Evolutionary conservation across 164 flowering plant genomes (phyloP).

Genomic region (Magnolia sinica): DNA sequence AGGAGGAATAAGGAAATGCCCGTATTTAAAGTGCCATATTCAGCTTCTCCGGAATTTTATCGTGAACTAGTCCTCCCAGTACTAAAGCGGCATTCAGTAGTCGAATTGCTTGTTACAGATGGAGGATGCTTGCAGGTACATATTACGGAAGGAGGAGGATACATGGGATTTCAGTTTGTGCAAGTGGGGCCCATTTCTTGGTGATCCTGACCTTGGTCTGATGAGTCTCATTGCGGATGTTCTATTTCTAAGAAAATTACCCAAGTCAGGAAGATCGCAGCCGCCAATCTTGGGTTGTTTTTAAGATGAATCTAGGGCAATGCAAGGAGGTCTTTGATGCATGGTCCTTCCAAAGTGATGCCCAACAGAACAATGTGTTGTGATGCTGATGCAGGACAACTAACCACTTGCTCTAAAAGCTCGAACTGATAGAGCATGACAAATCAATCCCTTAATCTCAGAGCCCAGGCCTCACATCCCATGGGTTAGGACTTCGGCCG

Average conservation of each 20-base stretch:
- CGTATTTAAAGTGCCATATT: constrained; percentile 53
- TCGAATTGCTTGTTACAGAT: constrained; percentile 73
- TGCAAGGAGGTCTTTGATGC: neutral
- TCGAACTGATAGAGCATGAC: too few relatives aligned
- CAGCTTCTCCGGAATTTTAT: constrained; percentile 71
- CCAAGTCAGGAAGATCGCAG: neutral
- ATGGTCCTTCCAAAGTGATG: too few relatives aligned
- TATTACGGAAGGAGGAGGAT: neutral
- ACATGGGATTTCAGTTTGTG: neutral
- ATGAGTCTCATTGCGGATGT: neutral
- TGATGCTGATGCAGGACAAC: too few relatives aligned
- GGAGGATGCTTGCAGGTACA: constrained; percentile 99
- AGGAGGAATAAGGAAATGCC: constrained; percentile 84
- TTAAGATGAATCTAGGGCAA: neutral
- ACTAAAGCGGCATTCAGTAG: constrained; percentile 63
- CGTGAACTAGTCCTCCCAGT: constrained; percentile 68
- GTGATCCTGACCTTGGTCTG: neutral
- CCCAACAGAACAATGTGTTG: too few relatives aligned
- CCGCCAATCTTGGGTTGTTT: neutral
- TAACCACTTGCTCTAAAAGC: too few relatives aligned
- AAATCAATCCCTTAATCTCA: too few relatives aligned
- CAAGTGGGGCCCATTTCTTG: neutral
- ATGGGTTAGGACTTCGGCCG: too few relatives aligned
- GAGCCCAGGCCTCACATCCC: too few relatives aligned
- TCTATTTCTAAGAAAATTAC: neutral